A percentile compares a stretch with the other conserved stretches of the same genome.
Conservation (phyloP, 163 green algal species). For the Chlamydomonas reinhardtii region DNA sequence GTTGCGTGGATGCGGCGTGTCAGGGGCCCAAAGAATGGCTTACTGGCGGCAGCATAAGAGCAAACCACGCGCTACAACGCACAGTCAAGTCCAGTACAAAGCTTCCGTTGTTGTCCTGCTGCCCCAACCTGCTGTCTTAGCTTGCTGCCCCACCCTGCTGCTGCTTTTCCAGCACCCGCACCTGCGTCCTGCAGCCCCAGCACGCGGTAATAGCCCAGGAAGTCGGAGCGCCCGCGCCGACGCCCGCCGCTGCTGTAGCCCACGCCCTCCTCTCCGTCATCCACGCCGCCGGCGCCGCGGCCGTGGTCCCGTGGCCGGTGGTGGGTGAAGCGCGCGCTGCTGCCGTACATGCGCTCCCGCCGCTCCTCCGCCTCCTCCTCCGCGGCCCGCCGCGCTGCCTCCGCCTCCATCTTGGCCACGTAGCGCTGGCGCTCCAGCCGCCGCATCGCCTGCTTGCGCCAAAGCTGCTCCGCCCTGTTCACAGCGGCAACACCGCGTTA, state of each 20-base stretch:
- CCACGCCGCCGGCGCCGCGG: not conserved
- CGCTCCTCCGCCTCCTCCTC: conserved; percentile 45
- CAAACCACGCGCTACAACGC: too few relatives aligned
- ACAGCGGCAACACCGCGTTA: too few relatives aligned
- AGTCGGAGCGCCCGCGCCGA: conserved; percentile 59
- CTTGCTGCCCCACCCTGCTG: too few relatives aligned
- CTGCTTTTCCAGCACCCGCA: not conserved
- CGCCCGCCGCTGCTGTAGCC: not conserved
- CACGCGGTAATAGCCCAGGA: conserved; percentile 75
- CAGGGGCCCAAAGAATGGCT: too few relatives aligned
- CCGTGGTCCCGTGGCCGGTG: conserved; percentile 24
- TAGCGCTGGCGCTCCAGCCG: conserved; percentile 47
- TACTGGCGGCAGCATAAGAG: too few relatives aligned
- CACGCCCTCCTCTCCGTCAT: not conserved
- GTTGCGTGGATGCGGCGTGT: too few relatives aligned
- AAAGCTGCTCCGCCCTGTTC: conserved; percentile 64
- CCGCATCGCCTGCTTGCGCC: conserved; percentile 51
- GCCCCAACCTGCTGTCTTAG: too few relatives aligned
- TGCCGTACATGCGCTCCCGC: conserved; percentile 16
- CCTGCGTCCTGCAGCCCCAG: conserved; percentile 64
- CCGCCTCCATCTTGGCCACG: conserved; percentile 25
- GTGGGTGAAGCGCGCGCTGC: not conserved
- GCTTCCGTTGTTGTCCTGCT: too few relatives aligned
- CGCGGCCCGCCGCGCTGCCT: conserved; percentile 27
- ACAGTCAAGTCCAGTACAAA: too few relatives aligned